Evolutionary conservation across 164 flowering plant species (phyloP).

Genomic region (Stephania cephalantha): DNA sequence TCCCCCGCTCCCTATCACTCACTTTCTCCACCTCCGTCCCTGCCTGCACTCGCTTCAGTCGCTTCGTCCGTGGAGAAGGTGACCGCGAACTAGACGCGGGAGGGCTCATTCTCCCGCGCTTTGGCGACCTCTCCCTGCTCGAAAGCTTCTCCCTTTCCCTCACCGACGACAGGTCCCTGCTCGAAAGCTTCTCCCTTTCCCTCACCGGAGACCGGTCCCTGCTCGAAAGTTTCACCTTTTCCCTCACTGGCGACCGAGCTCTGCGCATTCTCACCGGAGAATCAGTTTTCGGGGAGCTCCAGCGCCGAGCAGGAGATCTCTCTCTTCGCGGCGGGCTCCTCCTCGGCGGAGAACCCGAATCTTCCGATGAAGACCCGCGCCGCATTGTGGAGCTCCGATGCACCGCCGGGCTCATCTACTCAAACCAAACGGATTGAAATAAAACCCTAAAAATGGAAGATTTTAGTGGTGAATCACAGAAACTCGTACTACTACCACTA

Average conservation of each 20-base stretch:
- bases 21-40: conserved; percentile 30
- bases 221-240: conserved; percentile 19
- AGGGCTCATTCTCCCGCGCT: conserved; percentile 18
- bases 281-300: conserved; percentile 31
- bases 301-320: conserved; percentile 38
- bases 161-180: conserved; percentile 16
- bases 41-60: conserved; percentile 38
- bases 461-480: too few species aligned
- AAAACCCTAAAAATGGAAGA: too few species aligned
- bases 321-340: conserved; percentile 37
- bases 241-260: conserved; percentile 21
- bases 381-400: conserved; percentile 18
- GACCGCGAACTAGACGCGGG: conserved; percentile 24
- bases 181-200: conserved; percentile 21
- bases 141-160: conserved; percentile 23
- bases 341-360: conserved; percentile 40
- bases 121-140: conserved; percentile 29
- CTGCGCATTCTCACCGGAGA: conserved; percentile 30
- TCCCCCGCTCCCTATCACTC: conserved; percentile 13
- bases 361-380: conserved; percentile 17
- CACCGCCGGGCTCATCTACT: conserved; percentile 22
- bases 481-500: too few species aligned
- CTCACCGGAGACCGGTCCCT: conserved; percentile 25
- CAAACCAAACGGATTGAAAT: too few species aligned
- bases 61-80: conserved; percentile 51